These are phyloP conservation scores for Naegleria lovaniensis DNA, from an alignment of 208 protist genomes.

Conservation along the genomic window DNA sequence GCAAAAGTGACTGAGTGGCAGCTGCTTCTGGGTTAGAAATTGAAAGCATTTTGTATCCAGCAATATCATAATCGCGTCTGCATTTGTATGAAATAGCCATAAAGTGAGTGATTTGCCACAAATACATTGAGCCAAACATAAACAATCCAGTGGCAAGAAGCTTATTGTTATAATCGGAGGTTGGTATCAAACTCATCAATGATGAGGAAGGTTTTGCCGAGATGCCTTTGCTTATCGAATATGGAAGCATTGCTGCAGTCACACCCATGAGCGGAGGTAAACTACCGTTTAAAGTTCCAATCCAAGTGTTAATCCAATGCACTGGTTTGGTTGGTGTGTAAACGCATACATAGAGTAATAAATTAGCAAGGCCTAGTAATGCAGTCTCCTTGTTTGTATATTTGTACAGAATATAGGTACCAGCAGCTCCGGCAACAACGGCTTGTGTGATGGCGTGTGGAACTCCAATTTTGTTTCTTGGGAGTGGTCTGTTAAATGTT, in stretches of 20 bases:
- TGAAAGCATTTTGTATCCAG: conserved; percentile 21
- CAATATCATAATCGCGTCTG: neutral
- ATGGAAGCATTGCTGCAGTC: neutral
- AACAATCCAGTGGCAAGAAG: neutral
- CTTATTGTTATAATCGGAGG: neutral
- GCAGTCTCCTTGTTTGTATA: neutral
- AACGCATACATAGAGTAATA: neutral
- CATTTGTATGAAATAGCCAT: conserved; percentile 18
- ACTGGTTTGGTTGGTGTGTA: conserved; percentile 3
- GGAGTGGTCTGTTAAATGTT: conserved; percentile 10
- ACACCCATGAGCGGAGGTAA: conserved; percentile 13
- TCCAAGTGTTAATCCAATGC: conserved; percentile 20
- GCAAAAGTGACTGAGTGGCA: neutral
- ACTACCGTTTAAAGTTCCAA: conserved; percentile 13
- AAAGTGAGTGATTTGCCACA: conserved; percentile 26
- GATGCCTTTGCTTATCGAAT: neutral
- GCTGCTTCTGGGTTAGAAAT: neutral
- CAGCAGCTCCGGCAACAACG: neutral
- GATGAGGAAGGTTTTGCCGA: neutral
- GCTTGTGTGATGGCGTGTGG: neutral
- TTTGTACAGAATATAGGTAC: neutral
- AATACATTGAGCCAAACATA: conserved; percentile 13
- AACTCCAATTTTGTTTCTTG: neutral
- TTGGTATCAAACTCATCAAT: neutral
- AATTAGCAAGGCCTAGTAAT: neutral